Evolutionary conservation across 805 yeast genomes (phyloP), one percentile per base, ranked within the genome.

Genomic region (Saturnispora halmiae): DNA sequence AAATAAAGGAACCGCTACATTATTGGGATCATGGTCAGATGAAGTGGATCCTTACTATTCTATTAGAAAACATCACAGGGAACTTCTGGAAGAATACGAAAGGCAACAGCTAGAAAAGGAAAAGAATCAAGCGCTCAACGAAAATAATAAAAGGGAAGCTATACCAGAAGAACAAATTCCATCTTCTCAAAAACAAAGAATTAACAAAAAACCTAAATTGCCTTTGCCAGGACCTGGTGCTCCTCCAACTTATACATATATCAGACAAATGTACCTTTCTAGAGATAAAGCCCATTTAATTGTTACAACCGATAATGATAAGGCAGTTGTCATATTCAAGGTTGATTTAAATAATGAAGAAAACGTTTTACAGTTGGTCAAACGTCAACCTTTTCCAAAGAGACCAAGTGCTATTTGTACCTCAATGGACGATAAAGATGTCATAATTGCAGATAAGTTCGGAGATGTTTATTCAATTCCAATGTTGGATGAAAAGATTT

Each of bases 381-480:
- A 82, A 54, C 75, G 90, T 52, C 90, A 86, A 55, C 71, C 73
- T 4, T 81, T 85, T 53, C 87, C 96, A 28, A 90, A 90, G 60
- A 77, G 97, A 60, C 97, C 97, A n/a, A 80, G 86, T 50, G 79
- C 95, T 2, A 67, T 87, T 15, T 67, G 84, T 6, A 62, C 77
- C 1, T 69, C 80, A 26, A 61, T 61, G 27, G 74, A 73, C 42
- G 75, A 72, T 44, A 48, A 54, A 6, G 61, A 63, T 11, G 60
- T 88, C 6, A 58, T 86, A 3, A 72, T 88, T 19, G 96, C 94
- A 16, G 98, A 92, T 59, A 92, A 92, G 64, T 92, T 90, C 56
- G 98, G 98, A 36, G 99, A 92, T 61, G 96, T 87, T 5, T 92
- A 84, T 58, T 59, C 70, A 1, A 65, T 85, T 29, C 63, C 70